These are phyloP conservation scores for Mucuna pruriens DNA, from an alignment of 306 rosid genomes.

Conservation along the genomic window DNA sequence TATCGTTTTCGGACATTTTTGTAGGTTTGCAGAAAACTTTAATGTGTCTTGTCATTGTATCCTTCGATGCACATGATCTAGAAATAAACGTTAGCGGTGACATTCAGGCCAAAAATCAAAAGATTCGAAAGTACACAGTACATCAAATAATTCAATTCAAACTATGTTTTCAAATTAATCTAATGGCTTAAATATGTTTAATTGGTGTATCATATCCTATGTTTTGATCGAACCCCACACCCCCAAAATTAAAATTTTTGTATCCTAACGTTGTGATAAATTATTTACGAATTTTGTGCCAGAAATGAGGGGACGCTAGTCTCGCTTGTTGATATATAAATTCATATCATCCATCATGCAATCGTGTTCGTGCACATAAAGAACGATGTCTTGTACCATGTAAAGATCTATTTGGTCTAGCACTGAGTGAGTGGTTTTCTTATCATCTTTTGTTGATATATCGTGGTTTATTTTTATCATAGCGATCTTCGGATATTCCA, in stretches of 20 bases:
- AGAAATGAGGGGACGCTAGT: no score
- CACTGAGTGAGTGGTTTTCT: not conserved
- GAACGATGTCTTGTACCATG: not conserved
- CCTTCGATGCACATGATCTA: constrained; percentile 23
- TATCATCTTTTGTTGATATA: not conserved
- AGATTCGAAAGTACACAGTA: not conserved
- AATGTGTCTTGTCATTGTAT: constrained; percentile 12
- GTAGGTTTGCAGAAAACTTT: not conserved
- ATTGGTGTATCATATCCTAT: no score
- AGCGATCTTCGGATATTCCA: no score
- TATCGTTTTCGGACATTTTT: constrained; percentile 18
- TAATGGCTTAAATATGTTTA: no score
- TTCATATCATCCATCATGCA: not conserved
- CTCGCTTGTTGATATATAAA: no score
- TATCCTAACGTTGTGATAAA: no score
- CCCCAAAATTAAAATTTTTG: no score
- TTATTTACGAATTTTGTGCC: no score
- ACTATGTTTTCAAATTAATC: not conserved
- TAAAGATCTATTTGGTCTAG: not conserved
- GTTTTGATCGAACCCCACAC: no score
- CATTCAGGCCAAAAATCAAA: no score
- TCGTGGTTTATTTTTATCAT: not conserved
- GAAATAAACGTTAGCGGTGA: not conserved
- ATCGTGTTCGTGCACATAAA: not conserved
- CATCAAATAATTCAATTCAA: not conserved